Evolutionary conservation across 2,329 filamentous ascomycete genomes (phyloP).

Genomic region (Grosmannia penicillata): DNA sequence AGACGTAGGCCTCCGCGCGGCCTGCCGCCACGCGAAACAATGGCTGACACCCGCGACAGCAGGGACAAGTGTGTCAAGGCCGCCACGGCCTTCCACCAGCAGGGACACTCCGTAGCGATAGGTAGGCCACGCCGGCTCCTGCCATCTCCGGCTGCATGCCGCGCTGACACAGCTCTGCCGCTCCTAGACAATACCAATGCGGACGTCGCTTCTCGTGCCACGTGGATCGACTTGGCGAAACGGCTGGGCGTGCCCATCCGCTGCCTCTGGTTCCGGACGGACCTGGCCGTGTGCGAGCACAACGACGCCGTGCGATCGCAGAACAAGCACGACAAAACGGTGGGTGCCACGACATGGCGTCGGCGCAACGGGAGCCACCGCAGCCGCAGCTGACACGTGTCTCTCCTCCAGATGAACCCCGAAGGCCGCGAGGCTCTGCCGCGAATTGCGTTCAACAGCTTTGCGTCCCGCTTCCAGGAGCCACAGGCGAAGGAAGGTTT

Average conservation of each 20-base stretch:
- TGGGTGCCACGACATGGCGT: not conserved
- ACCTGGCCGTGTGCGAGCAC: conserved; percentile 58
- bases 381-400: not conserved
- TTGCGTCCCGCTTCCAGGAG: conserved; percentile 55
- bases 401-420: conserved; percentile 59
- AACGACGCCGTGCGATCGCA: conserved; percentile 75
- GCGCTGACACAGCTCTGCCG: not conserved
- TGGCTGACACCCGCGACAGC: conserved; percentile 12
- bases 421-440: conserved; percentile 64
- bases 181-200: conserved; percentile 85
- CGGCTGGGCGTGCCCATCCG: conserved; percentile 61
- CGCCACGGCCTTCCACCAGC: conserved; percentile 48
- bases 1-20: conserved; percentile 32
- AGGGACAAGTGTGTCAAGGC: conserved; percentile 56
- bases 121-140: conserved; percentile 45
- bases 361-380: too few species aligned
- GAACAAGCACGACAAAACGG: conserved; percentile 28
- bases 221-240: conserved; percentile 64
- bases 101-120: conserved; percentile 57
- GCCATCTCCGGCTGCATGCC: not conserved
- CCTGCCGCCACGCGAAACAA: too few species aligned
- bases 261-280: conserved; percentile 71
- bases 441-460: conserved; percentile 65
- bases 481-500: conserved; percentile 70
- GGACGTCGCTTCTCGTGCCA: conserved; percentile 57